phyloP scores from a whole-genome alignment of 2,329 filamentous ascomycete genomes.

The Diaporthe sp. region DNA sequence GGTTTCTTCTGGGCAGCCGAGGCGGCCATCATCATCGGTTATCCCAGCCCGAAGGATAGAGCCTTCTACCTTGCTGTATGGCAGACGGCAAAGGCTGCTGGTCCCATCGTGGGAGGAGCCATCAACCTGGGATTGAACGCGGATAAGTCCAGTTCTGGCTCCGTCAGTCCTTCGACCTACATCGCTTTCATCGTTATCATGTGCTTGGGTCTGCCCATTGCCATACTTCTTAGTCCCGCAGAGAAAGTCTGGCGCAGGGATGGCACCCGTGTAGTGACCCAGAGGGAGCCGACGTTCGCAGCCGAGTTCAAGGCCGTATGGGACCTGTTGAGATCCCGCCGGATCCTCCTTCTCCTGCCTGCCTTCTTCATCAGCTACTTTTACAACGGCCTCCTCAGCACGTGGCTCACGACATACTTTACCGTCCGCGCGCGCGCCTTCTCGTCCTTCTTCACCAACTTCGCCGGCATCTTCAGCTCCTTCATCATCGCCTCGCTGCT shows the following conservation, averaged over 20 bases:
- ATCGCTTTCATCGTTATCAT: slow-evolving; percentile 52
- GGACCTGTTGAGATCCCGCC: slow-evolving; percentile 45
- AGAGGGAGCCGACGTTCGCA: slow-evolving; percentile 46
- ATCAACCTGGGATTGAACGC: slow-evolving; percentile 44
- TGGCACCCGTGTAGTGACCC: slow-evolving; percentile 47
- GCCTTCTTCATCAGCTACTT: slow-evolving; percentile 54
- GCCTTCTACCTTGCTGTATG: slow-evolving; percentile 62
- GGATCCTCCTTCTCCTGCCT: slow-evolving; percentile 50
- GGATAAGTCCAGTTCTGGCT: slow-evolving; percentile 37
- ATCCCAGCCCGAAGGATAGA: slow-evolving; percentile 62
- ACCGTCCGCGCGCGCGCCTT: slow-evolving; percentile 52
- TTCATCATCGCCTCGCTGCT: slow-evolving; percentile 50
- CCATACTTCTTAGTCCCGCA: slow-evolving; percentile 50
- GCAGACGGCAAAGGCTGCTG: slow-evolving; percentile 46
- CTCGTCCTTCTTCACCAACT: slow-evolving; percentile 53
- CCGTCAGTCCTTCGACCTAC: slow-evolving; percentile 38
- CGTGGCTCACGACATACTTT: slow-evolving; percentile 51
- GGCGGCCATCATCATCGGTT: slow-evolving; percentile 63
- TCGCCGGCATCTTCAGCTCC: slow-evolving; percentile 47
- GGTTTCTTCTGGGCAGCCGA: slow-evolving; percentile 66
- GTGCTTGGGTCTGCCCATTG: slow-evolving; percentile 51
- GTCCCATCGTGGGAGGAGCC: slow-evolving; percentile 43
- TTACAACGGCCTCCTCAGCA: slow-evolving; percentile 49
- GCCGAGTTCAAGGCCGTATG: slow-evolving; percentile 50
- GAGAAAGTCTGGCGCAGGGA: slow-evolving; percentile 51